Evolutionary conservation across 2,329 filamentous ascomycete genomes (phyloP), one percentile per base, ranked within the genome.

Genomic region (Exophiala spinifera): DNA sequence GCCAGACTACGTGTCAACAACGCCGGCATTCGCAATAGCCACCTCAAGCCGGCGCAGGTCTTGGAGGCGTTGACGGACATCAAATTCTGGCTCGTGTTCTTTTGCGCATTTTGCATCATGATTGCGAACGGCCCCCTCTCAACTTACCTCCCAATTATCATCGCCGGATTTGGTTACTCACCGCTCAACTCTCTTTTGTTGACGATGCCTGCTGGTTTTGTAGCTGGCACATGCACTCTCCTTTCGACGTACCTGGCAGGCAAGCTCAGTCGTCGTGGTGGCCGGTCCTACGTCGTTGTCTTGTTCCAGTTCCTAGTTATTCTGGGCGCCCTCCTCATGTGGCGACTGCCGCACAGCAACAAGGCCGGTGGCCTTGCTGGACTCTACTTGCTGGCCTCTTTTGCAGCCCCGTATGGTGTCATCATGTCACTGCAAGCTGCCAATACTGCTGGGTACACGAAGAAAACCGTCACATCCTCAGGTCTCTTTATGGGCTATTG

Each of bases 91-190:
- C 73, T 88, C 1, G 70, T 87, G 1, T 77, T 77, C 13, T 61
- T 87, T 19, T 87, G 86, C 76, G 87, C 87, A 83, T 82, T 80
- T 1, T 80, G 83, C 1, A 84, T 83, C 57, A 75, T 88, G 62
- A 86, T 84, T 0, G 79, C 88, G 54, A 88, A 88, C 64, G 85
- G 85, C 11, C 85, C 85, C 7, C 81, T 88, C 13, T 80, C 78
- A 25, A 85, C 85, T n/a, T n/a, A n/a, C 1, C 88, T 88, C 64
- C 85, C 85, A 0, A 85, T 85, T 0, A 72, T 88, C 1, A 88
- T 89, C 53, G 84, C 89, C 1, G 87, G 84, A 0, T 88, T 89
- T 64, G 85, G 85, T 50, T 88, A 79, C 70, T 76, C 75, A 19
- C 78, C 79, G 0, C 75, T 86, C 0, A 76, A 86, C 31, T 81